A percentile compares a stretch with the other conserved stretches of the same genome.
phyloP scores from a whole-genome alignment of 306 rosid genomes.

The Sophora flavescens region DNA sequence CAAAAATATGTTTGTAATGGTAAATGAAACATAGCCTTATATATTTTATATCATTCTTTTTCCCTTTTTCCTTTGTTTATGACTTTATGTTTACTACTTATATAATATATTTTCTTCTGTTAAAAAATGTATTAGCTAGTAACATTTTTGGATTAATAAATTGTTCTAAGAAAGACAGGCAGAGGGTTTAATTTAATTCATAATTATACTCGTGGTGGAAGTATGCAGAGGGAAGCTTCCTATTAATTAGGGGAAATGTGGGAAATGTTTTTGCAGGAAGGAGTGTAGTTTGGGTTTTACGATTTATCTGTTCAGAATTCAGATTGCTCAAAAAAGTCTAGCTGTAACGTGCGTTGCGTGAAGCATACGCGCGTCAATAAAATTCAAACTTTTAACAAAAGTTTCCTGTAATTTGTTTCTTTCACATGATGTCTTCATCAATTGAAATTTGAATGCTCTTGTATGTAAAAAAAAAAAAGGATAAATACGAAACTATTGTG shows the following conservation, averaged over 20 bases:
- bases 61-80: no score
- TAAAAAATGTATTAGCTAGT: no score
- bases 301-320: neutral
- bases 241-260: conserved; percentile 43
- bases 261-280: neutral
- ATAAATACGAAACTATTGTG: neutral
- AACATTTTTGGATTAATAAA: neutral
- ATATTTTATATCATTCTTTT: no score
- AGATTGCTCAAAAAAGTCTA: neutral
- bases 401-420: neutral
- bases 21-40: no score
- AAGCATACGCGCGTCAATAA: neutral
- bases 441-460: neutral
- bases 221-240: conserved; percentile 47
- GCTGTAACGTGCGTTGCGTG: conserved; percentile 30
- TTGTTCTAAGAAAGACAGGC: neutral
- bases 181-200: neutral
- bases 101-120: no score
- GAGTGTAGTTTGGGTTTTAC: neutral
- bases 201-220: conserved; percentile 32
- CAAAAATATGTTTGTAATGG: no score
- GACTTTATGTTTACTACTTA: no score
- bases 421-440: neutral
- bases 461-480: no score
- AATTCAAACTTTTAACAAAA: neutral